Percentiles rank a stretch among this genome's conserved stretches.
Conservation (phyloP, 2,329 filamentous ascomycete species). For the Scedosporium boydii region DNA sequence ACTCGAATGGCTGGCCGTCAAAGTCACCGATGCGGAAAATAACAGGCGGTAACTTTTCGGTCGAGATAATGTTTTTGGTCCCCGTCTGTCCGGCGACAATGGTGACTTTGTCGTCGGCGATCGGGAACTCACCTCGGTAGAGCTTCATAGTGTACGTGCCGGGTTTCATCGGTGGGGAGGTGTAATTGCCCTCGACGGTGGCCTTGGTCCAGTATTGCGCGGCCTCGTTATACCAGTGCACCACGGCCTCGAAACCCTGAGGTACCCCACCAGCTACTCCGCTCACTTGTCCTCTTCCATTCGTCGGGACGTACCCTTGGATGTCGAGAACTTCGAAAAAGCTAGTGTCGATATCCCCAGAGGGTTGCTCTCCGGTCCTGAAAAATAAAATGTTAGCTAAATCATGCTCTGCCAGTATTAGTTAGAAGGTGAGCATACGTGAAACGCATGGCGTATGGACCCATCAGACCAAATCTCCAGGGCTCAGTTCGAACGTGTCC, state of each 20-base stretch:
- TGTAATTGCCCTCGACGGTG: constrained; percentile 45
- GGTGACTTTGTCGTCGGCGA: constrained; percentile 36
- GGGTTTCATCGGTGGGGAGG: constrained; percentile 56
- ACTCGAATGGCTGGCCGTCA: constrained; percentile 54
- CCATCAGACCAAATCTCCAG: constrained; percentile 53
- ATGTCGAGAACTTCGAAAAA: constrained; percentile 52
- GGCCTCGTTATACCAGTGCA: constrained; percentile 55
- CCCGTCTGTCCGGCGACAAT: constrained; percentile 40
- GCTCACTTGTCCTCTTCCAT: constrained; percentile 46
- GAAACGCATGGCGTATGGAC: constrained; percentile 55
- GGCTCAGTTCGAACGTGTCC: constrained; percentile 53
- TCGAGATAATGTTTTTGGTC: constrained; percentile 40
- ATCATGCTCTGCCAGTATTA: neutral
- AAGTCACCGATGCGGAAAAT: constrained; percentile 57
- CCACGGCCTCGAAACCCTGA: constrained; percentile 37
- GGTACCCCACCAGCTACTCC: constrained; percentile 50
- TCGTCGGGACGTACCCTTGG: constrained; percentile 46
- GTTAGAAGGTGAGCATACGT: constrained; percentile 19
- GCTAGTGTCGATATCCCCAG: constrained; percentile 38
- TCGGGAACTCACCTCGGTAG: constrained; percentile 48
- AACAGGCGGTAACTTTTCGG: constrained; percentile 33
- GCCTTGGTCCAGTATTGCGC: constrained; percentile 59
- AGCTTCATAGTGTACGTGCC: constrained; percentile 59
- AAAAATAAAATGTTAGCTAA: neutral
- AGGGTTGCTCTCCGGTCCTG: constrained; percentile 39